These are phyloP conservation scores for Teratosphaeria destructans DNA, from an alignment of 2,329 filamentous ascomycete genomes.

Conservation along the genomic window DNA sequence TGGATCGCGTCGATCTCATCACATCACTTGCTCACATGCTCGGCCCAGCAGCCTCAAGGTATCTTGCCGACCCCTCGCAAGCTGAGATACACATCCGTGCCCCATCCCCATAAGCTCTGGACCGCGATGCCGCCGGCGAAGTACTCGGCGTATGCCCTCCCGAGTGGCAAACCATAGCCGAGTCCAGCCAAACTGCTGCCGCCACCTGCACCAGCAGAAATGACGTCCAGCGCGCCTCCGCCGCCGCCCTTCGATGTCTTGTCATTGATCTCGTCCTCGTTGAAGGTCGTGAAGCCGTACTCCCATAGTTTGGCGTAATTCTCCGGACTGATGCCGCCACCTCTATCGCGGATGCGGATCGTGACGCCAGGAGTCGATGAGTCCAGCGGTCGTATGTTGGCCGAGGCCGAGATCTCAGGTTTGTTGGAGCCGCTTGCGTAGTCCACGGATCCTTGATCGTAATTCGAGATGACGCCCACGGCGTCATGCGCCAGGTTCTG, in stretches of 20 bases:
- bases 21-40: neutral
- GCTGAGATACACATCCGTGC: slow-evolving; percentile 56
- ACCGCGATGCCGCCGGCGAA: slow-evolving; percentile 91
- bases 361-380: slow-evolving; percentile 69
- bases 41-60: neutral
- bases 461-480: slow-evolving; percentile 19
- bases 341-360: slow-evolving; percentile 89
- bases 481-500: slow-evolving; percentile 4
- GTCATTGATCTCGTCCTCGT: slow-evolving; percentile 49
- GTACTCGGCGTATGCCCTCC: slow-evolving; percentile 91
- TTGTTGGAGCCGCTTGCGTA: slow-evolving; percentile 19
- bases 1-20: neutral
- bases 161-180: slow-evolving; percentile 84
- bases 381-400: slow-evolving; percentile 35
- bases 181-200: slow-evolving; percentile 75
- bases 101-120: slow-evolving; percentile 96
- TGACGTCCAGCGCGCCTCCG: slow-evolving; percentile 62
- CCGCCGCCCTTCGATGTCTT: slow-evolving; percentile 37
- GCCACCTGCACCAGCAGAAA: slow-evolving; percentile 61
- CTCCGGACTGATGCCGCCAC: slow-evolving; percentile 80
- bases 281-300: slow-evolving; percentile 94
- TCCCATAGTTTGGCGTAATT: slow-evolving; percentile 85
- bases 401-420: slow-evolving; percentile 14
- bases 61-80: slow-evolving; percentile 48
- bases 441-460: slow-evolving; percentile 28